A percentile compares a stretch with the other conserved stretches of the same genome.
Conservation (phyloP, 2,329 filamentous ascomycete genomes). For the Aspergillus udagawae region DNA sequence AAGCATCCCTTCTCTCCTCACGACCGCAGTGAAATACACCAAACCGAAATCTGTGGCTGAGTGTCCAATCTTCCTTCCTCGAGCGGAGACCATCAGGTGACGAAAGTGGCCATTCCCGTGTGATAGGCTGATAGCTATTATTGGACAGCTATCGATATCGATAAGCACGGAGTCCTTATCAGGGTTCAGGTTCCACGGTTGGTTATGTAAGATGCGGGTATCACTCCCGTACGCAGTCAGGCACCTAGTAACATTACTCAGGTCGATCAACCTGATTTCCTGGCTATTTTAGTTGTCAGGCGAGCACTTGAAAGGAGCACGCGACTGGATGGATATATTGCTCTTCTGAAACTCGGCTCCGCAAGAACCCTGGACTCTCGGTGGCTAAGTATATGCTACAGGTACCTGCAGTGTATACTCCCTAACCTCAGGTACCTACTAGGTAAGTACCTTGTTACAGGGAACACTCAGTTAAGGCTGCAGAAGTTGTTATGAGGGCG, state of each 20-base stretch:
- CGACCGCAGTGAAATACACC: not conserved
- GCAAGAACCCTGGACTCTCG: not conserved
- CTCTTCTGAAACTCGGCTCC: not conserved
- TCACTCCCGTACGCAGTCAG: not conserved
- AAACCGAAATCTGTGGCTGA: not conserved
- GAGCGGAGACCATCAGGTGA: constrained; percentile 14
- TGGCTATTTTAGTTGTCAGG: not conserved
- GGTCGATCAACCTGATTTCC: not conserved
- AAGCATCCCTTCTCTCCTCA: not conserved
- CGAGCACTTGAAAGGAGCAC: not conserved
- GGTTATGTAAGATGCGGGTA: not conserved
- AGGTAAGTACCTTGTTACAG: no score
- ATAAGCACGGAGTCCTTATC: constrained; percentile 11
- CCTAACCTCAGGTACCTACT: not conserved
- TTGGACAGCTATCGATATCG: constrained; percentile 10
- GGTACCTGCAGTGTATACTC: not conserved
- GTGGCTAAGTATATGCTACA: not conserved
- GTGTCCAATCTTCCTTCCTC: not conserved
- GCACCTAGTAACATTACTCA: not conserved
- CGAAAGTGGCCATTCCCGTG: constrained; percentile 5
- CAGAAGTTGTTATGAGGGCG: no score
- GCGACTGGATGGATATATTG: not conserved
- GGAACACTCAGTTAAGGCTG: not conserved
- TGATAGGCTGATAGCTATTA: not conserved
- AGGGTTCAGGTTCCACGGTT: no score